Base-by-base conservation (phyloP, 495 filamentous ascomycete genomes). In the Daldinia decipiens region DNA sequence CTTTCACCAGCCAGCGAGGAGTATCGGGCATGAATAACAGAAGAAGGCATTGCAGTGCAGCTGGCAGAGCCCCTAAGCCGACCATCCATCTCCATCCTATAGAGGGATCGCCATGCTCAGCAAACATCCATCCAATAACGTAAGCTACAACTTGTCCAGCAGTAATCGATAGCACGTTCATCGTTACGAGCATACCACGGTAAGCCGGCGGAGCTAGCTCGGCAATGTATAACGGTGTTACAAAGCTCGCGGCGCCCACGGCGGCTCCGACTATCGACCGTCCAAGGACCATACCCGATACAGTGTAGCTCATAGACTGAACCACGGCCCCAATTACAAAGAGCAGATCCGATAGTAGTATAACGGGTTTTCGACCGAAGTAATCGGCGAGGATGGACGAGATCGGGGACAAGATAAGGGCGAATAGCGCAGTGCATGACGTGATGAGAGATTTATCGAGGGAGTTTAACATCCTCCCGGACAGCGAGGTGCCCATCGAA, bases 71-170 rank as follows among this genome's bases (percentile, higher is more conserved):
- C 2, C 94, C 94, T 9, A 98, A 79, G 0, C 94, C 94, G 1
- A 98, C 93, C 84, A 96, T 92, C 89, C 91, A 96, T 62, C 94
- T 82, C 94, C 94, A 98, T 21, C 91, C 93, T 12, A 74, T 81
- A 55, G 71, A 75, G 40, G 71, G 61, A 43, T 79, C 78, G 13
- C 86, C 87, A 39, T 79, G 74, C 61, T 85, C 81, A n/a, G 84
- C 82, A 58, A 88, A 90, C 8, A 84, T 75, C 89, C 87, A 96
- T 2, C 88, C 93, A 40, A 92, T 80, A 26, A 93, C 76, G 74
- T 98, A 98, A 6, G 94, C 93, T 15, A 95, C 84, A 2, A 97
- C 91, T 77, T 97, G 93, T 0, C 94, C 94, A 17, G 89, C 80
- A 1, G 94, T 97, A 47, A 97, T 91, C 57, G 93, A 91, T n/a